Percentiles rank a stretch among this genome's conserved stretches.
These are phyloP conservation scores for Candida quercuum DNA, from an alignment of 805 yeast species.

Conservation along the genomic window DNA sequence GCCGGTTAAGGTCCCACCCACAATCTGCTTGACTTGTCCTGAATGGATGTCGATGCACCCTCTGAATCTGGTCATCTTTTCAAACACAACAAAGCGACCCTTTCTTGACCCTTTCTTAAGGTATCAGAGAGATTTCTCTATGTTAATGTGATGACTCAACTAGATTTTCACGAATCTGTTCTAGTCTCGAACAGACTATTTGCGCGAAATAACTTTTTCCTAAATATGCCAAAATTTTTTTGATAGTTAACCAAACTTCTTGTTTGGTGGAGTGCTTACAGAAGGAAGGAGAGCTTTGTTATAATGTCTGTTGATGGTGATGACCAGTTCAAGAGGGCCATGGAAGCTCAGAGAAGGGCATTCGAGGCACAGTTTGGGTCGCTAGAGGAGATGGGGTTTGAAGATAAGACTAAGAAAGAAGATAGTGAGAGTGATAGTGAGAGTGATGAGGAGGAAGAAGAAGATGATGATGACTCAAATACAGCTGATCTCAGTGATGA, in stretches of 20 bases:
- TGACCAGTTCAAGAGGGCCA: conserved; percentile 9
- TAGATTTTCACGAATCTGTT: too few species aligned
- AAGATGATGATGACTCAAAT: conserved; percentile 19
- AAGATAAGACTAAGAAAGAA: conserved; percentile 34
- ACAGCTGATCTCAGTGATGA: conserved; percentile 15
- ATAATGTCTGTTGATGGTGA: too few species aligned
- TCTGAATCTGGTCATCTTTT: conserved; percentile 72
- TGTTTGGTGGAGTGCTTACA: not conserved
- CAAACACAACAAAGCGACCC: too few species aligned
- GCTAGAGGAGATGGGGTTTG: conserved; percentile 47
- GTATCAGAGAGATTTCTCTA: too few species aligned
- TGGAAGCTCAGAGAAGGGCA: conserved; percentile 51
- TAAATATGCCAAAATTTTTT: too few species aligned
- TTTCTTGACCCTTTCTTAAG: too few species aligned
- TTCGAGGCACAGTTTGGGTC: conserved; percentile 65
- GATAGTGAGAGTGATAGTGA: conserved; percentile 7
- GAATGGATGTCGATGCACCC: conserved; percentile 96
- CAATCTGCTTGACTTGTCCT: conserved; percentile 95
- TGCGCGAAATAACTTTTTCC: too few species aligned
- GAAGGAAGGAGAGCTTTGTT: too few species aligned
- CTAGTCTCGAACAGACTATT: too few species aligned
- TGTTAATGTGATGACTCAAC: too few species aligned
- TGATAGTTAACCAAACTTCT: too few species aligned
- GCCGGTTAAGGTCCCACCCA: conserved; percentile 77
- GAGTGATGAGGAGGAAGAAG: conserved; percentile 25